Percentiles rank a stretch among this genome's conserved stretches.
Evolutionary conservation across 1,284 basidiomycete species (phyloP).

Genomic region (Pseudozyma flocculosa): DNA sequence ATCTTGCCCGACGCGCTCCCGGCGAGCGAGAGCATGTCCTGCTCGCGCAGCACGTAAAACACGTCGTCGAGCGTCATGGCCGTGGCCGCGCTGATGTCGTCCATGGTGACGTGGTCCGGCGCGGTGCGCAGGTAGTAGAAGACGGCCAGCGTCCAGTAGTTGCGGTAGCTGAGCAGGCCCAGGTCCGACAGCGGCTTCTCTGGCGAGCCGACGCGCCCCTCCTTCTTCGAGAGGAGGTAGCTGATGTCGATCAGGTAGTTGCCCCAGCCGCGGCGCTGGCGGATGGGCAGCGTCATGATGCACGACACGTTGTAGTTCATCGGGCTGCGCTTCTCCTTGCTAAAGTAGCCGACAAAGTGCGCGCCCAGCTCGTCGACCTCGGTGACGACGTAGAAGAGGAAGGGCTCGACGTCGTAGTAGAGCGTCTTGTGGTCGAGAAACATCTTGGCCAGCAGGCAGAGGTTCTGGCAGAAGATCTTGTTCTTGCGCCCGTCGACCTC

Average conservation of each 20-base stretch:
- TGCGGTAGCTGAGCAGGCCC: slow-evolving; percentile 87
- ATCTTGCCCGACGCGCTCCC: slow-evolving; percentile 39
- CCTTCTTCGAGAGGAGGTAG: slow-evolving; percentile 93
- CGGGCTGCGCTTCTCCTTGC: slow-evolving; percentile 94
- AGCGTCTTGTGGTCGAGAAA: slow-evolving; percentile 99
- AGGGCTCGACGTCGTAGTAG: slow-evolving; percentile 99
- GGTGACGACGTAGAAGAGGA: slow-evolving; percentile 97
- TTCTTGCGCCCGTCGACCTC: slow-evolving; percentile 98
- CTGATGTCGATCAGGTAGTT: slow-evolving; percentile 81
- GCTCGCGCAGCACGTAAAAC: slow-evolving; percentile 73
- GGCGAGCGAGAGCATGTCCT: slow-evolving; percentile 71
- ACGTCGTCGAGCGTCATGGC: slow-evolving; percentile 91
- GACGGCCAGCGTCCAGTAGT: slow-evolving; percentile 91
- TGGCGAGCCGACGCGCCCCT: slow-evolving; percentile 91
- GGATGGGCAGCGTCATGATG: slow-evolving; percentile 96
- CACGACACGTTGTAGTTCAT: slow-evolving; percentile 93
- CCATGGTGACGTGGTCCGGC: slow-evolving; percentile 23
- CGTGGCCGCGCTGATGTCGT: slow-evolving; percentile 82
- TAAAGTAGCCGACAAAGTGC: slow-evolving; percentile 96
- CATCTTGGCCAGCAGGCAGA: slow-evolving; percentile 98
- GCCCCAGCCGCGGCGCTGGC: slow-evolving; percentile 87
- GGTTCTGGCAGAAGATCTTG: slow-evolving; percentile 98
- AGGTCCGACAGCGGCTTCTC: slow-evolving; percentile 97
- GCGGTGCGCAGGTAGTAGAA: slow-evolving; percentile 62
- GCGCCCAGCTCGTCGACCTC: slow-evolving; percentile 85